Conservation (phyloP, 1,284 basidiomycete genomes). For the Athelia psychrophila region DNA sequence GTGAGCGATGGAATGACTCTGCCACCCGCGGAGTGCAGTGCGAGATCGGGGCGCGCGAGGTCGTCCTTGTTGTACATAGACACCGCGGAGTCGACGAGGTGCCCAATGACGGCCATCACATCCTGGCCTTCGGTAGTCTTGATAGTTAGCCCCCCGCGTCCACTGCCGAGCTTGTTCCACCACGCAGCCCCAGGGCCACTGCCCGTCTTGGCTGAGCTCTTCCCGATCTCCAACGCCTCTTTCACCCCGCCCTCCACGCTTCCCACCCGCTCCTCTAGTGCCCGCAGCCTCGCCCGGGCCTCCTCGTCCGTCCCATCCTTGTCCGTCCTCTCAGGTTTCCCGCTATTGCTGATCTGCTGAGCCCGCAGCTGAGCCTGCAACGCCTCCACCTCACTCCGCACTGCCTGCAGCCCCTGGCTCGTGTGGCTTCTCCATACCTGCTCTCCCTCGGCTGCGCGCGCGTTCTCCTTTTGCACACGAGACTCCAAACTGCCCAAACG, state of each 20-base stretch:
- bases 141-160: constrained; percentile 52
- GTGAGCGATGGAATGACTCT: constrained; percentile 82
- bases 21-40: constrained; percentile 81
- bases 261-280: constrained; percentile 61
- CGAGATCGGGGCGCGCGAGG: constrained; percentile 83
- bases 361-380: constrained; percentile 47
- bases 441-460: constrained; percentile 53
- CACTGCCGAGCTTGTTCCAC: constrained; percentile 57
- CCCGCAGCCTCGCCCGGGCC: constrained; percentile 48
- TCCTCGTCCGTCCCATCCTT: constrained; percentile 45
- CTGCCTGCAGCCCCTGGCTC: constrained; percentile 41
- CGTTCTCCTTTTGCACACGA: constrained; percentile 52
- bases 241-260: constrained; percentile 67
- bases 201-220: constrained; percentile 22
- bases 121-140: constrained; percentile 77
- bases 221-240: constrained; percentile 59
- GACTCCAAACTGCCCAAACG: constrained; percentile 55
- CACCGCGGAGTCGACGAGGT: constrained; percentile 74
- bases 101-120: constrained; percentile 65
- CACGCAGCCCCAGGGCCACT: constrained; percentile 40
- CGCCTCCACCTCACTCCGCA: constrained; percentile 55
- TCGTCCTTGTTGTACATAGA: constrained; percentile 67
- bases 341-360: constrained; percentile 32
- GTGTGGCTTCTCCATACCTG: constrained; percentile 42
- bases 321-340: constrained; percentile 11